Conservation (phyloP, 2,329 filamentous ascomycete genomes). For the Calonectria pseudoreteaudii region DNA sequence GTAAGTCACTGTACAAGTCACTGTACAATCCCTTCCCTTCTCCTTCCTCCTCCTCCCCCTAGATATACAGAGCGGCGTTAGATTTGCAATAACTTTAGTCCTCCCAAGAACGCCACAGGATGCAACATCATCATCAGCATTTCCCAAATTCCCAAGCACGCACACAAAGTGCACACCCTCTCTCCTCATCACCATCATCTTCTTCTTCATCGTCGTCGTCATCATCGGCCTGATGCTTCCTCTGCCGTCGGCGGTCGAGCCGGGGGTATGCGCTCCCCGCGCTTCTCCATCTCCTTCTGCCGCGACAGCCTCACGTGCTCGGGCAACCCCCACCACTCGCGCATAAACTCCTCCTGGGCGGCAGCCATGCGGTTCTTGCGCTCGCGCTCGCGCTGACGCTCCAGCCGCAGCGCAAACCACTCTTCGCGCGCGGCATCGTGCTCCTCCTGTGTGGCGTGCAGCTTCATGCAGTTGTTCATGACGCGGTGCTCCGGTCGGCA, state of each 20-base stretch:
- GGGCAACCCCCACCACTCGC: conserved; percentile 76
- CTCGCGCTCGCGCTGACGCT: conserved; percentile 76
- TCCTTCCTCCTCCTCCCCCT: conserved; percentile 14
- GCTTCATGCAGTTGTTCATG: conserved; percentile 96
- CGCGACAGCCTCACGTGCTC: conserved; percentile 65
- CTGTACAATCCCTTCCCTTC: conserved; percentile 30
- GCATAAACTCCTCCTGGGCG: conserved; percentile 73
- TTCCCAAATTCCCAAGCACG: background rate
- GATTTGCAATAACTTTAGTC: conserved; percentile 32
- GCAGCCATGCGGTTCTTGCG: conserved; percentile 68
- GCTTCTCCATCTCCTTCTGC: conserved; percentile 59
- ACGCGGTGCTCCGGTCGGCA: conserved; percentile 82
- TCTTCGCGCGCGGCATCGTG: conserved; percentile 91
- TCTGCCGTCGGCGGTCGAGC: conserved; percentile 33
- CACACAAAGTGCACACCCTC: background rate
- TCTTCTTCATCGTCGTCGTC: background rate
- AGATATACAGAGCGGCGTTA: conserved; percentile 35
- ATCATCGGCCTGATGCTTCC: conserved; percentile 19
- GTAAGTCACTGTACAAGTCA: conserved; percentile 28
- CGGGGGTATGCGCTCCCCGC: conserved; percentile 64
- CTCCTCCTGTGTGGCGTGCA: conserved; percentile 84
- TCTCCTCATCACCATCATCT: too few species aligned
- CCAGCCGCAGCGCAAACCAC: conserved; percentile 85
- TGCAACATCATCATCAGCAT: conserved; percentile 30
- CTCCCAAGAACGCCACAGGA: conserved; percentile 37